phyloP scores from a whole-genome alignment of 2,329 filamentous ascomycete species.

The Exophiala sideris region DNA sequence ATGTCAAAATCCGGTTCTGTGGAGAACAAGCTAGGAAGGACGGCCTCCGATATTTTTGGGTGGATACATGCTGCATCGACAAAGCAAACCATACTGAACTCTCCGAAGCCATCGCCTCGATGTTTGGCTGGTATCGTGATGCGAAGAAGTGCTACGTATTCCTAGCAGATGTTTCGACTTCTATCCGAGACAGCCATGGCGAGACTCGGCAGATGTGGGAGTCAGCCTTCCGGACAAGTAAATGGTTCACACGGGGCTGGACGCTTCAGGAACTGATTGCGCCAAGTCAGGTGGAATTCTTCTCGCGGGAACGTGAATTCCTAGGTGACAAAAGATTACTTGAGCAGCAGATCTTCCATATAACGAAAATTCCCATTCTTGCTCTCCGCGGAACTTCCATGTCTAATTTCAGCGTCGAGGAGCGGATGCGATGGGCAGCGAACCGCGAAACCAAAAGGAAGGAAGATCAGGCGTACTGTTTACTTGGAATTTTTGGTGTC shows the following conservation, averaged over 20 bases:
- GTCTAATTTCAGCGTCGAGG: too few species aligned
- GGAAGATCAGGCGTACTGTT: slow-evolving; percentile 24
- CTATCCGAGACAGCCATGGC: too few species aligned
- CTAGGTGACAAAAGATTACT: not conserved
- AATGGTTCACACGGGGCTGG: too few species aligned
- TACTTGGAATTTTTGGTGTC: slow-evolving; percentile 22
- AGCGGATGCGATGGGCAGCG: slow-evolving; percentile 6
- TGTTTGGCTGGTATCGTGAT: too few species aligned
- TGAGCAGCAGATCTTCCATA: not conserved
- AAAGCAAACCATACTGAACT: slow-evolving; percentile 3
- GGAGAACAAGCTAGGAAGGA: slow-evolving; percentile 6
- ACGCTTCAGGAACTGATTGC: too few species aligned
- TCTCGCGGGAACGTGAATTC: not conserved
- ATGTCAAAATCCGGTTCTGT: slow-evolving; percentile 14
- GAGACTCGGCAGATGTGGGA: not conserved
- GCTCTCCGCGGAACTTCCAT: not conserved
- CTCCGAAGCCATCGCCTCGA: too few species aligned
- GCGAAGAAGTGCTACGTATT: too few species aligned
- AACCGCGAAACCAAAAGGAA: slow-evolving; percentile 9
- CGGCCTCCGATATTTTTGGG: slow-evolving; percentile 25
- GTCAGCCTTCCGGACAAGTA: not conserved
- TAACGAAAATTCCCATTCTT: not conserved
- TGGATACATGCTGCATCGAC: slow-evolving; percentile 30
- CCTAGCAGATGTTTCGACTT: not conserved
- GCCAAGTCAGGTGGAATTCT: not conserved